Percentiles rank a stretch among this genome's conserved stretches.
Evolutionary conservation across 208 protist genomes (phyloP).

Genomic region (Leishmania mexicana): DNA sequence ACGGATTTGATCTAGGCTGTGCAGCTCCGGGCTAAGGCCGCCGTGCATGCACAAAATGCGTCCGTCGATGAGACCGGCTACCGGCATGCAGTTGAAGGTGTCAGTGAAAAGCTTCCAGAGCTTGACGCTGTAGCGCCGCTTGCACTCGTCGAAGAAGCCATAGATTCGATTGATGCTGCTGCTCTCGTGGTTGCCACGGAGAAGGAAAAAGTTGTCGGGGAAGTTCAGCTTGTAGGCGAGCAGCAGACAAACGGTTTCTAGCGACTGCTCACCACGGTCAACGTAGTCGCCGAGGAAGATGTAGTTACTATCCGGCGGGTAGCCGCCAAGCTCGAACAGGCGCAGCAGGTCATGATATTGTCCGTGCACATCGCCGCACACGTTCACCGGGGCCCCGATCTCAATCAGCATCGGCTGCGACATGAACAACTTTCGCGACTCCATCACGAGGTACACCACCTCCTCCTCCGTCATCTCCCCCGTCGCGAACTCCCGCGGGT

Average conservation of each 20-base stretch:
- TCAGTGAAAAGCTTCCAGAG: conserved; percentile 90
- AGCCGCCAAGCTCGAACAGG: conserved; percentile 76
- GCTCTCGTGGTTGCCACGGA: conserved; percentile 93
- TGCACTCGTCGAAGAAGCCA: conserved; percentile 92
- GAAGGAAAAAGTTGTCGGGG: conserved; percentile 83
- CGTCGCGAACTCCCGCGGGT: not conserved
- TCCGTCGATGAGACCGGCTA: conserved; percentile 71
- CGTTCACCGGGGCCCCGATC: conserved; percentile 79
- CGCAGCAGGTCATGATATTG: conserved; percentile 79
- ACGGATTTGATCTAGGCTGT: conserved; percentile 48
- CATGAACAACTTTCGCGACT: conserved; percentile 86
- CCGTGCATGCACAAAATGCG: conserved; percentile 86
- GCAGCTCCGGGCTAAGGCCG: conserved; percentile 77
- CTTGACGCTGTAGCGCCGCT: conserved; percentile 93
- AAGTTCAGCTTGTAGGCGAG: conserved; percentile 82
- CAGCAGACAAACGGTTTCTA: conserved; percentile 83
- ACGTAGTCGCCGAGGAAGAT: conserved; percentile 99
- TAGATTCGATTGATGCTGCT: conserved; percentile 86
- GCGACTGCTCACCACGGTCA: conserved; percentile 89
- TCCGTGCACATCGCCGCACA: conserved; percentile 89
- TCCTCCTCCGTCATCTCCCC: conserved; percentile 72
- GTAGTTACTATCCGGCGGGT: conserved; percentile 66
- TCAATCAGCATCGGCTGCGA: conserved; percentile 88
- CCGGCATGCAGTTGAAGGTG: conserved; percentile 88
- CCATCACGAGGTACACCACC: conserved; percentile 76